Percentiles rank a stretch among this genome's conserved stretches.
Evolutionary conservation across 352 stramenopile species (phyloP).

Genomic region (Globisporangium cederbergense): DNA sequence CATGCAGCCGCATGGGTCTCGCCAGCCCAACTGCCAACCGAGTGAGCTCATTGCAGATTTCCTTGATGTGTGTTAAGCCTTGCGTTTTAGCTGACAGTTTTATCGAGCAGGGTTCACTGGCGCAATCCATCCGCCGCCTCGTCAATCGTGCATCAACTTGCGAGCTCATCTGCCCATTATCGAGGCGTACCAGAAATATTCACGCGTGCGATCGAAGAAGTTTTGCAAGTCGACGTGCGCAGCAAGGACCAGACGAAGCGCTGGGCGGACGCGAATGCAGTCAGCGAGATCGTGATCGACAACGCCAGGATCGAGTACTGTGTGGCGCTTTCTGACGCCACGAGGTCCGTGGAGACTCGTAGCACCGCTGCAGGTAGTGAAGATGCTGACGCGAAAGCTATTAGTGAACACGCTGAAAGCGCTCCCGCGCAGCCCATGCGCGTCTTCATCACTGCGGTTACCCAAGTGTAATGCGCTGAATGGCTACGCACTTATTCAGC

Average conservation of each 20-base stretch:
- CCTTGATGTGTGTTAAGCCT: background rate
- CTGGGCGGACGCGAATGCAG: slow-evolving; percentile 28
- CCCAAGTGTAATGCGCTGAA: background rate
- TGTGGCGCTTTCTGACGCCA: slow-evolving; percentile 11
- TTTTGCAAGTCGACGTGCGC: slow-evolving; percentile 68
- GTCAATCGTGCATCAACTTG: slow-evolving; percentile 28
- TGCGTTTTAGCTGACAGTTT: too few relatives aligned
- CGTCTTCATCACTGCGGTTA: slow-evolving; percentile 5
- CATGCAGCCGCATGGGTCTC: slow-evolving; percentile 40
- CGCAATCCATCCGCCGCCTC: slow-evolving; percentile 20
- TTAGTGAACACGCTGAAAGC: background rate
- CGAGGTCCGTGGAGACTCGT: background rate
- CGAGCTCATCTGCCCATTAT: slow-evolving; percentile 45
- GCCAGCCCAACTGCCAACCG: slow-evolving; percentile 27
- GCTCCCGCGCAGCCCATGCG: background rate
- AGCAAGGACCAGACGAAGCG: slow-evolving; percentile 72
- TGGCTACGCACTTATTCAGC: background rate
- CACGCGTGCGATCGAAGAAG: slow-evolving; percentile 50
- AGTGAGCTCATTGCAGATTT: slow-evolving; percentile 25
- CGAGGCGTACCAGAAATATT: slow-evolving; percentile 26
- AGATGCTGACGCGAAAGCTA: background rate
- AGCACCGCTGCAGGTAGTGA: background rate
- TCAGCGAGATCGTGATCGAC: slow-evolving; percentile 55
- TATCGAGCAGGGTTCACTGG: slow-evolving; percentile 42
- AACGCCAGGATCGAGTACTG: slow-evolving; percentile 50